Base-by-base conservation (phyloP, 2,329 filamentous ascomycete species). In the Tolypocladium cylindrosporum region DNA sequence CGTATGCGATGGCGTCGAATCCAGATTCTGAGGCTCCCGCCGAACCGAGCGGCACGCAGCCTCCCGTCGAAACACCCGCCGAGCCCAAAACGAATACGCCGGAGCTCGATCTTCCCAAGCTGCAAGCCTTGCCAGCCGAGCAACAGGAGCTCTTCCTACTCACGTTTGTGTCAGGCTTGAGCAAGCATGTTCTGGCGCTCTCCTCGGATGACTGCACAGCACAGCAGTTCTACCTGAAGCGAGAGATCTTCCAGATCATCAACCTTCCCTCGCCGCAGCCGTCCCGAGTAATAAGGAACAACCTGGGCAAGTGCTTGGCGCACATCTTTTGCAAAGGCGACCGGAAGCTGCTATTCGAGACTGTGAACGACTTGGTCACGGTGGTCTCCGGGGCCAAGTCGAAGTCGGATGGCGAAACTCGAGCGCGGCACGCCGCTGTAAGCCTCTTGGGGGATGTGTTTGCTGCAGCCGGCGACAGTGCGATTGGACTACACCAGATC, bases 111-210 rank as follows among this genome's bases (percentile, higher is more conserved):
- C 77, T 96, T 65, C 77, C 86, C 67, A 96, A 96, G 79, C 86
- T 99, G 54, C 88, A 96, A 73, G 82, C 89, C 56, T 84, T 97
- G 53, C 90, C 93, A 50, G 85, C 90, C 57, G 94, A 99, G 75
- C 94, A 99, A 72, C 94, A 99, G 74, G 92, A 97, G 68, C 84
- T 99, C 14, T 95, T 94, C 72, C 83, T 99, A 61, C 81, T 99
- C 60, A 95, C 87, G 34, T 97, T 95, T 70, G 88, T 92, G 41
- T 88, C 91, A 36, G 85, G 88, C 60, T 80, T 99, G 58, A 87
- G 86, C 61, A 88, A 88, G 65, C 89, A 97, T 79, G 89, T 96
- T 51, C 80, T 86, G 57, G 77, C 77, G 19, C 82, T 97, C 53
- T 83, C 85, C 56, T 79, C 85, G 61, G 90, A 96, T 65, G 89